Evolutionary conservation across 2,329 filamentous ascomycete species (phyloP), one percentile per base, ranked within the genome.

Genomic region (Xylaria hypoxylon): DNA sequence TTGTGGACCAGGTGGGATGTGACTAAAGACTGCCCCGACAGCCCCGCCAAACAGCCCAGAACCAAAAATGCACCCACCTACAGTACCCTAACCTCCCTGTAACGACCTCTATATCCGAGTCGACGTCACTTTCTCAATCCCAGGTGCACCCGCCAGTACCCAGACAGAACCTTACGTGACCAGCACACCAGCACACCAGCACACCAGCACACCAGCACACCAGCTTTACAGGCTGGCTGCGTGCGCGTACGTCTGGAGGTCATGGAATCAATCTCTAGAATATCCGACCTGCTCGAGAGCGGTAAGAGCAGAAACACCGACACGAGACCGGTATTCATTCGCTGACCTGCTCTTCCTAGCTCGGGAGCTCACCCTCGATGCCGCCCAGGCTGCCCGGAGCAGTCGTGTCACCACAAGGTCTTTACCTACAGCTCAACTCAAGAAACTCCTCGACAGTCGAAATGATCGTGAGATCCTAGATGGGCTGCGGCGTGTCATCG

Each of bases 261-360:
- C 56, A 99, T 99, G 96, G 96, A 99, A 87, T 97, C 95, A 24
- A 94, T 98, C 78, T 94, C 95, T 71, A 89, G 92, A 76, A 96
- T 99, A 80, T 97, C 94, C 73, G 93, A 89, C 79, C 88, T 98
- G 82, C 90, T 99, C 80, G 96, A 98, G 85, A 96, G 92, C 81
- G 94, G 95, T 97, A 86, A 76, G 87, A 44, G 33, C 38, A 55
- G 38, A 24, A 47, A 31, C 53, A 60, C 28, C 35, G 42, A 22
- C 58, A 59, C 48, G 26, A 57, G 35, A 63, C 63, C 59, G 50
- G 65, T 58, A 56, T 44, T 6, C 31, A 35, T 44, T 53, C 56
- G 67, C 62, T 58, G 51, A 67, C 56, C 58, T 59, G 42, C 68
- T 69, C 70, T 47, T 59, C 59, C 50, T 82, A 97, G 96, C 96